A percentile compares a stretch with the other conserved stretches of the same genome.
Evolutionary conservation across 345 rosid species (phyloP).

Genomic region (Camelina laxa): DNA sequence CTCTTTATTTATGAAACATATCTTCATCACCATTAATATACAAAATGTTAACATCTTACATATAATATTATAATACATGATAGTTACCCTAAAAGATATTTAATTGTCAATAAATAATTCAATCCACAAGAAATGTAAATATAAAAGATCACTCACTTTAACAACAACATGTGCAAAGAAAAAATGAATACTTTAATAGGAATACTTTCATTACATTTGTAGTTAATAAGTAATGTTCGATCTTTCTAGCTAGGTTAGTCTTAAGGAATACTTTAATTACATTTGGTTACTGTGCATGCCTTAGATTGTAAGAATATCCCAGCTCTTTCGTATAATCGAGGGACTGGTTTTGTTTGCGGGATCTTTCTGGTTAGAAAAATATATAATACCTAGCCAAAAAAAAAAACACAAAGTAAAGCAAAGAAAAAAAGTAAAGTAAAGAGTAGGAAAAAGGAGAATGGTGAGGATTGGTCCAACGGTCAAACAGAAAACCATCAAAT

Average conservation of each 20-base stretch:
- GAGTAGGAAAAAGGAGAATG: not conserved
- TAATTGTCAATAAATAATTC: not conserved
- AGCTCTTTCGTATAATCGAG: not conserved
- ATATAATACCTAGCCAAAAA: not conserved
- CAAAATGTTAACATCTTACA: not conserved
- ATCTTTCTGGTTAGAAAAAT: not conserved
- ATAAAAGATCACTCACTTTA: not conserved
- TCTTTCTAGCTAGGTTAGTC: not conserved
- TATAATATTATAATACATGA: not conserved
- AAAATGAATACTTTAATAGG: too few species aligned
- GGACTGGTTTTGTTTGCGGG: not conserved
- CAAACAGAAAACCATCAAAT: slow-evolving; percentile 48
- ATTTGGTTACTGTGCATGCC: not conserved
- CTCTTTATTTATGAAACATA: not conserved
- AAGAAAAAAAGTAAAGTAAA: not conserved
- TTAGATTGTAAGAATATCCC: not conserved
- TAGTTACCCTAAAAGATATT: not conserved
- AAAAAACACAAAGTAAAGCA: not conserved
- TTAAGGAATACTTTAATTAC: not conserved
- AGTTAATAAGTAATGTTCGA: not conserved
- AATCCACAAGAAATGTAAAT: not conserved
- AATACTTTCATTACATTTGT: too few species aligned
- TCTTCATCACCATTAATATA: not conserved
- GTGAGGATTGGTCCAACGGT: slow-evolving; percentile 49
- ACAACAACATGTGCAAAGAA: not conserved